These are phyloP conservation scores for Aspergillus sp. DNA, from an alignment of 2,329 filamentous ascomycete genomes.

Conservation along the genomic window DNA sequence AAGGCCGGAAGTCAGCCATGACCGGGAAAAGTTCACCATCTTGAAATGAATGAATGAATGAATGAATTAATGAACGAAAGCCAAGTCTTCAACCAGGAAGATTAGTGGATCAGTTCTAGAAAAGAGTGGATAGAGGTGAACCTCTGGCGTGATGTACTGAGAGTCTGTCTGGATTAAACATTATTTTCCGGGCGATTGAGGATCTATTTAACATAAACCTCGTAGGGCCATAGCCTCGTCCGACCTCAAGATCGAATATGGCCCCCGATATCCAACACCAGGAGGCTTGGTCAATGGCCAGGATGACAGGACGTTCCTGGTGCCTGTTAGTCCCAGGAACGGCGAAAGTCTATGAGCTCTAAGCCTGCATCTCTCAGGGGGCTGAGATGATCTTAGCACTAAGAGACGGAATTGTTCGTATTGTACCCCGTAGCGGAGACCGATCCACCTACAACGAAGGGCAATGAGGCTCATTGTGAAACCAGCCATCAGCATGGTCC, in stretches of 20 bases:
- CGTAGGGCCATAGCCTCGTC: neutral
- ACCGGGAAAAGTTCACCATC: slow-evolving; percentile 16
- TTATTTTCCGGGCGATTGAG: neutral
- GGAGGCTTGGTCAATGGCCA: neutral
- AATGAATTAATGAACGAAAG: neutral
- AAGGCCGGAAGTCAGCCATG: slow-evolving; percentile 16
- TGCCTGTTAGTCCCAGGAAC: neutral
- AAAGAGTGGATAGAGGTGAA: neutral
- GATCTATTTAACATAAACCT: neutral
- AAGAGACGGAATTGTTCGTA: neutral
- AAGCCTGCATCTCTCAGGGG: neutral
- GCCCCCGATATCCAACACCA: neutral
- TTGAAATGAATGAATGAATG: neutral
- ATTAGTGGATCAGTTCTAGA: neutral
- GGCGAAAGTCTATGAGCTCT: neutral
- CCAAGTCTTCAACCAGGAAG: neutral
- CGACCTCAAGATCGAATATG: neutral
- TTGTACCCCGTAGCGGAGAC: neutral
- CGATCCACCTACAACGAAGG: neutral
- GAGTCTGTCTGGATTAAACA: neutral
- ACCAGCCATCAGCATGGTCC: neutral
- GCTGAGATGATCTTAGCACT: neutral
- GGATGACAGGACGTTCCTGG: neutral
- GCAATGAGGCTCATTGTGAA: neutral
- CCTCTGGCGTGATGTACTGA: neutral